These are phyloP conservation scores for barley (Hordeum vulgare) DNA, from an alignment of 176 grass and related monocot genomes.

Conservation along the genomic window MorexV3_pseudomolecules_assembly NC_058522.1:312962401-312962900, in stretches of 20 bases:
- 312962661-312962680: slow-evolving; percentile 20
- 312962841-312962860: slow-evolving; percentile 42
- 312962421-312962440: neutral
- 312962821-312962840: slow-evolving; percentile 40
- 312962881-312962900: neutral
- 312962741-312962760: slow-evolving; percentile 30
- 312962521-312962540: slow-evolving; percentile 39
- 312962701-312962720: slow-evolving; percentile 38
- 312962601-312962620: slow-evolving; percentile 17
- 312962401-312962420: neutral
- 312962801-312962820: slow-evolving; percentile 25
- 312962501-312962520: slow-evolving; percentile 58
- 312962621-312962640: slow-evolving; percentile 24
- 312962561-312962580: slow-evolving; percentile 1
- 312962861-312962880: slow-evolving; percentile 43
- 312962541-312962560: slow-evolving; percentile 17
- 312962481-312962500: slow-evolving; percentile 19
- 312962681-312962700: slow-evolving; percentile 9
- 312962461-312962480: neutral
- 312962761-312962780: slow-evolving; percentile 44
- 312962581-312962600: slow-evolving; percentile 11
- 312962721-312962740: slow-evolving; percentile 25
- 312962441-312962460: neutral
- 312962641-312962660: slow-evolving; percentile 40
- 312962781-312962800: slow-evolving; percentile 8